phyloP scores from a whole-genome alignment of 2,329 filamentous ascomycete genomes.

The Aureobasidium sp. region DNA sequence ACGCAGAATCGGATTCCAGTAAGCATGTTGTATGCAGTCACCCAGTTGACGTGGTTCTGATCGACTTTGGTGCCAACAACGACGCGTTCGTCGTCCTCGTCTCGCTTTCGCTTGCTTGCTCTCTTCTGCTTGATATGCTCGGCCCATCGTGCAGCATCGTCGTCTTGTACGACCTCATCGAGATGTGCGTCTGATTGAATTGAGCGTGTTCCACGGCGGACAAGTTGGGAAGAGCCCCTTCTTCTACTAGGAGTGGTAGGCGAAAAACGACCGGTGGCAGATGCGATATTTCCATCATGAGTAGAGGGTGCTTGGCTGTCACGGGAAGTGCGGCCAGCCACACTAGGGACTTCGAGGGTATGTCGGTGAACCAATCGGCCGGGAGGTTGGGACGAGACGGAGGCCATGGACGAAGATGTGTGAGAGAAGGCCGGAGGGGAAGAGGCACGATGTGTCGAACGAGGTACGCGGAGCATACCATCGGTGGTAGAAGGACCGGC shows the following conservation, averaged over 20 bases:
- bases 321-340: conserved; percentile 59
- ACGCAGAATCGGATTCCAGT: conserved; percentile 97
- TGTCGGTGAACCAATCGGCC: conserved; percentile 69
- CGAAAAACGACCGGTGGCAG: conserved; percentile 74
- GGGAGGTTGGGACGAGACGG: conserved; percentile 35
- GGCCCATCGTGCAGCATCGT: conserved; percentile 85
- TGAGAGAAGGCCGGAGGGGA: conserved; percentile 31
- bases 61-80: conserved; percentile 96
- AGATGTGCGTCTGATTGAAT: conserved; percentile 67
- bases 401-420: conserved; percentile 38
- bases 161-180: conserved; percentile 78
- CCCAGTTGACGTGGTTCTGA: conserved; percentile 93
- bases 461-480: conserved; percentile 21
- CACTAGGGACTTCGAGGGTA: conserved; percentile 77
- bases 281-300: conserved; percentile 50
- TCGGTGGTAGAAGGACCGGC: conserved; percentile 14
- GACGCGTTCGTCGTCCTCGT: conserved; percentile 82
- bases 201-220: conserved; percentile 71
- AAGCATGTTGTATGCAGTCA: conserved; percentile 98
- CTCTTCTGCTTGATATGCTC: conserved; percentile 88
- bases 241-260: conserved; percentile 56
- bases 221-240: conserved; percentile 75
- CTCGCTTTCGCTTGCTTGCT: conserved; percentile 73
- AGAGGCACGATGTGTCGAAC: conserved; percentile 25
- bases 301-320: conserved; percentile 43